These are phyloP conservation scores for Beauveria pseudobassiana DNA, from an alignment of 2,329 filamentous ascomycete species.

Conservation along the genomic window DNA sequence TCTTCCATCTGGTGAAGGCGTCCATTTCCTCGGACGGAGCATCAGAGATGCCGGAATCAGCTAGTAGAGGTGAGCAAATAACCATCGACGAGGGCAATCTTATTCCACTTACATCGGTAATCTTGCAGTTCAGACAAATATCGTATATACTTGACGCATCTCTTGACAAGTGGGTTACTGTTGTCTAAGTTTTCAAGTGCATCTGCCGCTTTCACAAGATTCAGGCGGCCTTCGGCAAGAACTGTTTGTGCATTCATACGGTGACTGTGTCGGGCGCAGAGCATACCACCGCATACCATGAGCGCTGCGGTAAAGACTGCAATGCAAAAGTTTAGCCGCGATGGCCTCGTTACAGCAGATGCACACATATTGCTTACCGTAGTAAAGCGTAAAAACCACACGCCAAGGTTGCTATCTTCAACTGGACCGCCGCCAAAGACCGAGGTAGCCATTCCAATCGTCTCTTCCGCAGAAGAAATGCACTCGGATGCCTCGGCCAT, in stretches of 20 bases:
- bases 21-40: not conserved
- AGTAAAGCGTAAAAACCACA: slow-evolving; percentile 27
- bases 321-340: not conserved
- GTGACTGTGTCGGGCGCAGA: slow-evolving; percentile 4
- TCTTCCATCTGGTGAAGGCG: not conserved
- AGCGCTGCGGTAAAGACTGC: slow-evolving; percentile 8
- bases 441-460: slow-evolving; percentile 17
- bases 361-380: slow-evolving; percentile 17
- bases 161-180: not conserved
- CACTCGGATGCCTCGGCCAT: slow-evolving; percentile 14
- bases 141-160: slow-evolving; percentile 8
- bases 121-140: slow-evolving; percentile 7
- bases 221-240: not conserved
- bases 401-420: slow-evolving; percentile 18
- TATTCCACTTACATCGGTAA: not conserved
- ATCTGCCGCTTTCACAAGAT: slow-evolving; percentile 3
- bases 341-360: too few species aligned
- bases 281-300: slow-evolving; percentile 6
- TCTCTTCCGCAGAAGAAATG: slow-evolving; percentile 18
- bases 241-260: not conserved
- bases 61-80: not conserved
- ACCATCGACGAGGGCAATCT: not conserved
- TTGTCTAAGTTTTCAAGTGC: slow-evolving; percentile 8
- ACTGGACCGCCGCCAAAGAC: slow-evolving; percentile 7
- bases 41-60: not conserved